Evolutionary conservation across 345 rosid genomes (phyloP), one percentile per base, ranked within the genome.

Genomic region (Theobroma cacao): DNA sequence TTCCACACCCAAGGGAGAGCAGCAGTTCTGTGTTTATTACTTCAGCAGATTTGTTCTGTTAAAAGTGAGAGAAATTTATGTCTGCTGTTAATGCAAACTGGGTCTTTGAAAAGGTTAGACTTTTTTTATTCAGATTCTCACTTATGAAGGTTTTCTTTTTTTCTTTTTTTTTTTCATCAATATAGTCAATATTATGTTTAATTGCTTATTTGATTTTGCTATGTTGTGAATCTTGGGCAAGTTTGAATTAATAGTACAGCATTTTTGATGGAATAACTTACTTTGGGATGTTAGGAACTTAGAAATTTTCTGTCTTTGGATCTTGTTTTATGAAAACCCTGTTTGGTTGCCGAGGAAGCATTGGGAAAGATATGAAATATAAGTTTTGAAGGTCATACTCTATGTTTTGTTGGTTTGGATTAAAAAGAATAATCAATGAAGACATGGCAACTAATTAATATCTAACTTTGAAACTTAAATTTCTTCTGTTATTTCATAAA

Each of bases 71-170:
- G 20, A 55, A 38, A 36, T 56, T 73, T 14, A 56, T 56, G 34
- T 56, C 76, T 22, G 33, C 50, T 22, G n/a, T 73, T 22, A 73
- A 73, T 55, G 65, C 65, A 55, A 56, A 38, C 22, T 53, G 76
- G 65, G 76, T 73, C 36, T n/a, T 56, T 22, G 18, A 22, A 55
- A 73, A 73, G 76, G 76, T 73, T 31, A 73, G 48, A n/a, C 8
- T 58, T 73, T 52, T 73, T 73, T 71, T 7, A 73, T 24, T 20
- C 33, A 36, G 50, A 55, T 56, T 56, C 31, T 38, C 76, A 73
- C 56, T 73, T 36, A 38, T 58, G 14, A 73, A 53, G 10, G n/a
- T n/a, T n/a, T n/a, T n/a, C n/a, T n/a, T n/a, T n/a, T 24, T 73
- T 34, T 31, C 4, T 11, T 12, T 41, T 72, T 72, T 68, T 14